Evolutionary conservation across 2,329 filamentous ascomycete species (phyloP).

Genomic region (Capronia americana): DNA sequence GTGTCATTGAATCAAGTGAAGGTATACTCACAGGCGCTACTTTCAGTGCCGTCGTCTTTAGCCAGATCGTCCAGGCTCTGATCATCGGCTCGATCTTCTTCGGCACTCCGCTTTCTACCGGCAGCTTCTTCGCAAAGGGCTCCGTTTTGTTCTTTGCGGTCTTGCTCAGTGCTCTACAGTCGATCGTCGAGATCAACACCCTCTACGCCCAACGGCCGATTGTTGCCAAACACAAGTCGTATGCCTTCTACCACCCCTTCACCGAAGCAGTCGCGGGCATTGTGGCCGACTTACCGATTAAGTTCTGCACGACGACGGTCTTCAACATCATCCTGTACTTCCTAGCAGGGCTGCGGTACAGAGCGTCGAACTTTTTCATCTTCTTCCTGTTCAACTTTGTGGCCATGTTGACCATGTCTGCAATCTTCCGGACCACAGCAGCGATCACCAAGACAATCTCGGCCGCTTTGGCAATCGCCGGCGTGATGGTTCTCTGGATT

Average conservation of each 20-base stretch:
- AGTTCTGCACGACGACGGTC: conserved; percentile 64
- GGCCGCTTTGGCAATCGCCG: conserved; percentile 62
- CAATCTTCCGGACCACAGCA: conserved; percentile 63
- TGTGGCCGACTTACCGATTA: conserved; percentile 59
- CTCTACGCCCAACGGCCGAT: conserved; percentile 68
- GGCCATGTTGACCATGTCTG: conserved; percentile 65
- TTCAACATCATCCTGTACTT: conserved; percentile 69
- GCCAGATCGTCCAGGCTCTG: conserved; percentile 65
- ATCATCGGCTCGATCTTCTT: conserved; percentile 73
- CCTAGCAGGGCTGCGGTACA: conserved; percentile 63
- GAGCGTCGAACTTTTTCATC: conserved; percentile 66
- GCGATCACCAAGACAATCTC: conserved; percentile 65
- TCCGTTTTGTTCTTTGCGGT: conserved; percentile 70
- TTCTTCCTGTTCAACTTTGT: conserved; percentile 61
- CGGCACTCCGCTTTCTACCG: conserved; percentile 62
- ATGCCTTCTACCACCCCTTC: conserved; percentile 64
- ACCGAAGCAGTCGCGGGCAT: conserved; percentile 55
- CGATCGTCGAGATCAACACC: conserved; percentile 72
- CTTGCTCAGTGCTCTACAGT: conserved; percentile 66
- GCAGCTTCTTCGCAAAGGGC: conserved; percentile 67
- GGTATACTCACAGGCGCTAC: conserved; percentile 1
- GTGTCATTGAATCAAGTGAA: conserved; percentile 39
- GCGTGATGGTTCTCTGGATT: conserved; percentile 48
- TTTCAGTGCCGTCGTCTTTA: conserved; percentile 62
- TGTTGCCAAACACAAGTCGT: conserved; percentile 64